A percentile compares a stretch with the other conserved stretches of the same genome.
Evolutionary conservation across 2,329 filamentous ascomycete species (phyloP).

Genomic region (Colletotrichum coccodes): DNA sequence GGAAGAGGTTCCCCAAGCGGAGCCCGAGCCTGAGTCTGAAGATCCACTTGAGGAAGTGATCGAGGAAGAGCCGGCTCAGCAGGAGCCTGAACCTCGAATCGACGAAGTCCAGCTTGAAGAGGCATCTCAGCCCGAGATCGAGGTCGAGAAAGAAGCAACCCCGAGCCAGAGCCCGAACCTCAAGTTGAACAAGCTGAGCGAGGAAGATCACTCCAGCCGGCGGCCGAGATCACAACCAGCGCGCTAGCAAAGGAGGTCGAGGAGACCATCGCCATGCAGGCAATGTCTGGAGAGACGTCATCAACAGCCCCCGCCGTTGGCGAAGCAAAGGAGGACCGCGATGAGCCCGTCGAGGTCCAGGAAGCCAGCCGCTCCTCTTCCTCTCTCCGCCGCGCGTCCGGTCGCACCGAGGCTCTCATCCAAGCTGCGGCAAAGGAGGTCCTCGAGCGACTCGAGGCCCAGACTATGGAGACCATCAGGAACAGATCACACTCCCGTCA

Average conservation of each 20-base stretch:
- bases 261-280: neutral
- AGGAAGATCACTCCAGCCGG: neutral
- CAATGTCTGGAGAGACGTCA: neutral
- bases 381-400: constrained; percentile 50
- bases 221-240: neutral
- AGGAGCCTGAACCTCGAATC: neutral
- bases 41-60: neutral
- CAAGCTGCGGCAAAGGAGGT: constrained; percentile 63
- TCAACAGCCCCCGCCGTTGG: neutral
- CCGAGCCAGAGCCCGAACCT: neutral
- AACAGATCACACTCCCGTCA: constrained; percentile 30
- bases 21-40: neutral
- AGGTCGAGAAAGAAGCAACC: neutral
- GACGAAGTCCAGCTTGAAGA: neutral
- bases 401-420: constrained; percentile 62
- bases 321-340: neutral
- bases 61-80: neutral
- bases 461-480: constrained; percentile 39
- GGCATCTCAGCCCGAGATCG: neutral
- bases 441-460: constrained; percentile 56
- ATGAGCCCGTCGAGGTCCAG: neutral
- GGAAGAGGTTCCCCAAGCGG: neutral
- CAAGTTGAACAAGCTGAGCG: neutral
- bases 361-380: constrained; percentile 33
- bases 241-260: constrained; percentile 1